Base-by-base conservation (phyloP, 2,329 filamentous ascomycete genomes). In the Trichoderma hamatum region DNA sequence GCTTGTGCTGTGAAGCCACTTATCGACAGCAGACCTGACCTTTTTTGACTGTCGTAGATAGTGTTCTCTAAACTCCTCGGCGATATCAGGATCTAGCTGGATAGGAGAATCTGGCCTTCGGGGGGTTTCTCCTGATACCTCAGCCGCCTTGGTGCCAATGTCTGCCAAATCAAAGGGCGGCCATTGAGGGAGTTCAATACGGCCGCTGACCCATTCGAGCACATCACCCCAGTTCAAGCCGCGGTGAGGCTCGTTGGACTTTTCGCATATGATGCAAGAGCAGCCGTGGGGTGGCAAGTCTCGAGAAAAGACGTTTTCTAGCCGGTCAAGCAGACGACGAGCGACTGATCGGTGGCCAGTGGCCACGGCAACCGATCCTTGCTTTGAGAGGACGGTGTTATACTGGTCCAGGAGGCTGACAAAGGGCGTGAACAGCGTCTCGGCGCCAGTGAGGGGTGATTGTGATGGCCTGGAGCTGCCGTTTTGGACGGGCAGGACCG, bases 261-360 rank as follows among this genome's bases (percentile, higher is more conserved):
- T 83, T 58, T 90, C 88, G 76, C 95, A 98, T 84, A 97, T 92
- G 68, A 96, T 84, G 78, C 95, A 98, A 54, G 85, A 83, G 78
- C 95, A 98, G n/a, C 90, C 89, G 75, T 97, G 90, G 0, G 89
- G 89, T 0, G 94, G 94, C 43, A 99, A 90, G 76, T 98, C 95
- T 70, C 96, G 87, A 2, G 94, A 94, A 80, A 99, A 98, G 10
- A 99, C 94, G 68, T 95, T 93, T 77, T 97, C 95, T 4, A 99
- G 84, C 46, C 96, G 89, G 80, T 99, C 95, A 5, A 98, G 86
- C 28, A 98, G 82, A 63, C 94, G 88, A 5, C 96, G 89, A 3
- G 96, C 96, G n/a, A 98, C 92, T 0, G 95, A 97, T 66, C 93
- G 89, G 78, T 98, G 97, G 6, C 96, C 96, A 0, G 95, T 98